Evolutionary conservation across 2,329 filamentous ascomycete genomes (phyloP), one percentile per base, ranked within the genome.

Genomic region (Fusarium tricinctum): DNA sequence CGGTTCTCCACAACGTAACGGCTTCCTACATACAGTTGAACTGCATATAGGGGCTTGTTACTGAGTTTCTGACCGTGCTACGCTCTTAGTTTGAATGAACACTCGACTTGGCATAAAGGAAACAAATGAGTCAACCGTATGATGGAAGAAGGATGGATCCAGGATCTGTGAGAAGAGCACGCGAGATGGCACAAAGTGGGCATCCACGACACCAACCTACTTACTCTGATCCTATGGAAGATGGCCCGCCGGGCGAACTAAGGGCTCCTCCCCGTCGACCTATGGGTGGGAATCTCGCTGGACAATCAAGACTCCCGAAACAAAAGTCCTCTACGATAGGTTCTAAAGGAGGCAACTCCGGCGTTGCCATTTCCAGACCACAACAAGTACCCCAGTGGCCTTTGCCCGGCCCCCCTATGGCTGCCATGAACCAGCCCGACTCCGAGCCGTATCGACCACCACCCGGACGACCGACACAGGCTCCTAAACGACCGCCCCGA

Each of bases 401-500:
- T 15, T 73, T 88, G 39, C 75, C 80, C 30, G 80, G 78, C 17
- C 79, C 82, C 15, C 73, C 81, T 20, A 72, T 77, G 39, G 71
- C 78, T n/a, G 71, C 79, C 17, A 60, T 75, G 15, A 76, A 70
- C 13, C 67, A 75, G 26, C 52, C 73, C 14, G 78, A 80, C 40
- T 54, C 77, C 19, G 79, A 82, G 52, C 79, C 82, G 20, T 88
- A 87, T 66, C 81, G 81, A 71, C 83, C 85, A 53, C 83, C 85
- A 17, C 78, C 82, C n/a, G 83, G 83, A 45, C 80, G 81, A 63
- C 82, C 83, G 35, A 79, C 82, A 39, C 82, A 76, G 35, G 73
- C 86, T 23, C 88, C 88, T 20, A 85, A 84, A 73, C 82, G 88
- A 66, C 88, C 88, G 12, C 86, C 86, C 13, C 83, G 88, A 38